Conservation (phyloP, 805 yeast species). For the Tetrapisispora namnaoensis region DNA sequence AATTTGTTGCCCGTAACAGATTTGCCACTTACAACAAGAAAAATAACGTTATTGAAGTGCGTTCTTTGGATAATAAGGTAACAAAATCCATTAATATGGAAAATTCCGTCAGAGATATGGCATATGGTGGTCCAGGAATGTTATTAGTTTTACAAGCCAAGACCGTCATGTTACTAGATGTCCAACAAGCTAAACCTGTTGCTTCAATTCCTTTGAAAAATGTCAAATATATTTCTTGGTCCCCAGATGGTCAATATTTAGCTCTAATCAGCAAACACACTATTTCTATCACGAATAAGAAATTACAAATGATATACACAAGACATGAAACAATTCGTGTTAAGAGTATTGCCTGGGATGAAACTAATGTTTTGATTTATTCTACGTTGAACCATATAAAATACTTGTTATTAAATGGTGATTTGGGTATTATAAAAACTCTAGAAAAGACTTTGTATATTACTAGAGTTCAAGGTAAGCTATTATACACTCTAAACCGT, state of each 20-base stretch:
- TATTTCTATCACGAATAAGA: conserved; percentile 75
- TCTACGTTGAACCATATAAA: conserved; percentile 94
- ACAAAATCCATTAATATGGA: conserved; percentile 76
- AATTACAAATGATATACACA: conserved; percentile 65
- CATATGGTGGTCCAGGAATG: conserved; percentile 73
- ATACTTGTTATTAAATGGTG: conserved; percentile 88
- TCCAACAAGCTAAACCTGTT: conserved; percentile 78
- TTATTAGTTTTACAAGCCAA: conserved; percentile 64
- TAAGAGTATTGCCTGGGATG: conserved; percentile 97
- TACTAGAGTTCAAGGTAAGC: conserved; percentile 56
- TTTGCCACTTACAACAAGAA: conserved; percentile 70
- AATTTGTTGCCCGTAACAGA: conserved; percentile 90
- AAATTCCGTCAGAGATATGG: conserved; percentile 57
- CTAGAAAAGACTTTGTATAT: conserved; percentile 81
- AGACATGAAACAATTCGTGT: conserved; percentile 95
- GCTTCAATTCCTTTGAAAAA: conserved; percentile 60
- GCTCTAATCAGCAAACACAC: conserved; percentile 90
- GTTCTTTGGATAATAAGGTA: conserved; percentile 69
- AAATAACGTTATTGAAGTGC: conserved; percentile 62
- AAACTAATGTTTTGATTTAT: conserved; percentile 79
- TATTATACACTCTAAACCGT: conserved; percentile 75
- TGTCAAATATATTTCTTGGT: conserved; percentile 85
- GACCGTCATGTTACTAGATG: conserved; percentile 75
- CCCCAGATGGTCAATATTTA: conserved; percentile 73
- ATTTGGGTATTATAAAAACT: conserved; percentile 88